These are phyloP conservation scores for Solanum hybrid DNA, from an alignment of 305 asterid genomes.

Conservation along the genomic window DNA sequence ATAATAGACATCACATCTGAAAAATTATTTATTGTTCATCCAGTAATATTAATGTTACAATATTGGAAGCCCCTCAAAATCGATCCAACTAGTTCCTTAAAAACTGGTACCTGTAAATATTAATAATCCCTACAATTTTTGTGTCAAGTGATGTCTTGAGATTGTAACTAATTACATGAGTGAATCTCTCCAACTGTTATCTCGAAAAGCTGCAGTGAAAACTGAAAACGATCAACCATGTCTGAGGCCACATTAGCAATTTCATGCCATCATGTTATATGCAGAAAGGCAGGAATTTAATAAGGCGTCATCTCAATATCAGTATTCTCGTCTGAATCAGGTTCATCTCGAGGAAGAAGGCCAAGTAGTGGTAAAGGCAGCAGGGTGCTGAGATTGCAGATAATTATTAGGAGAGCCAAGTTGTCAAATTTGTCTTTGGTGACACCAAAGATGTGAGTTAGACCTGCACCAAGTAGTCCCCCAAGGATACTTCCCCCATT, in stretches of 20 bases:
- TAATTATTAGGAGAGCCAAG: slow-evolving; percentile 50
- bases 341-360: slow-evolving; percentile 61
- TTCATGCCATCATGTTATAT: not conserved
- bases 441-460: slow-evolving; percentile 68
- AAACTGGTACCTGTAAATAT: not conserved
- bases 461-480: slow-evolving; percentile 83
- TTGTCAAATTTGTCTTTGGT: slow-evolving; percentile 69
- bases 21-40: not conserved
- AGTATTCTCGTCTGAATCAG: slow-evolving; percentile 29
- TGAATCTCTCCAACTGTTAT: slow-evolving; percentile 2
- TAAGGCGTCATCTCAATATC: slow-evolving; percentile 65
- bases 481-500: slow-evolving; percentile 87
- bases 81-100: not conserved
- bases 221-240: not conserved
- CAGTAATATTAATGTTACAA: slow-evolving; percentile 5
- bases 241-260: not conserved
- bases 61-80: not conserved
- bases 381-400: slow-evolving; percentile 84
- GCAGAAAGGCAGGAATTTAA: slow-evolving; percentile 15
- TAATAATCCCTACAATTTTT: not conserved
- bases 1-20: not conserved
- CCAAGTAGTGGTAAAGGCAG: slow-evolving; percentile 79
- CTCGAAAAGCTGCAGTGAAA: not conserved
- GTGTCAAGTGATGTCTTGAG: not conserved
- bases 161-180: not conserved